Base-by-base conservation (phyloP, 2,329 filamentous ascomycete species). In the Ceratocystis huliohia region DNA sequence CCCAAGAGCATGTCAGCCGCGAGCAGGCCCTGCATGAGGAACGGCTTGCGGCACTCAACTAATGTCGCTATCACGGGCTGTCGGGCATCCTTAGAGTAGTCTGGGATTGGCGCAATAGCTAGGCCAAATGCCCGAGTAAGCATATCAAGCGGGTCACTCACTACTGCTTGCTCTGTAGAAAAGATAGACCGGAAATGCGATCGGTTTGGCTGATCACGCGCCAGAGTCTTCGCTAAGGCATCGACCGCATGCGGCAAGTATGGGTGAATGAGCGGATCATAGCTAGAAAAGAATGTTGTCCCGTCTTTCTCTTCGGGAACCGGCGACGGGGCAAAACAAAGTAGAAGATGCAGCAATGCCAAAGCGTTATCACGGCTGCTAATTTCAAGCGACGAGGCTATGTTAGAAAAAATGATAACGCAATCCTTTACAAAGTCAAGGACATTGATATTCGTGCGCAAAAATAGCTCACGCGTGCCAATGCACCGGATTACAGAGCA, bases 401-500 rank as follows among this genome's bases (percentile, higher is more conserved):
- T 84, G 74, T 99, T 97, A 66, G 93, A 96, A 65, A 99, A 80
- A 70, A 96, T 85, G 17, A 91, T 87, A 67, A 97, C 84, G 37
- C 91, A 80, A 74, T 99, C 94, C 76, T 99, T 99, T 89, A 96
- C 96, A 72, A 97, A 93, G 75, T 99, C 94, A 70, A 96, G 79
- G 0, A 89, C 94, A 75, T 96, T 96, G 72, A 83, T 81, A 70
- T 94, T 83, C 2, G 86, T 90, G 48, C 91, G 85, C 53, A 97
- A 78, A 37, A 97, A 82, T 81, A 93, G 89, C 71, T 91, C 91
- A 15, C 91, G 87, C 3, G 92, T 96, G 37, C 93, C 94, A 15
- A 97, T 81, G 70, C 94, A 89, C 68, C 91, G 83, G 69, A 97
- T 91, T 3, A 92, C 84, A 59, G 86, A 86, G 67, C 90, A 91